Base-by-base conservation (phyloP, 2,329 filamentous ascomycete species). In the Nectriaceae sp. region DNA sequence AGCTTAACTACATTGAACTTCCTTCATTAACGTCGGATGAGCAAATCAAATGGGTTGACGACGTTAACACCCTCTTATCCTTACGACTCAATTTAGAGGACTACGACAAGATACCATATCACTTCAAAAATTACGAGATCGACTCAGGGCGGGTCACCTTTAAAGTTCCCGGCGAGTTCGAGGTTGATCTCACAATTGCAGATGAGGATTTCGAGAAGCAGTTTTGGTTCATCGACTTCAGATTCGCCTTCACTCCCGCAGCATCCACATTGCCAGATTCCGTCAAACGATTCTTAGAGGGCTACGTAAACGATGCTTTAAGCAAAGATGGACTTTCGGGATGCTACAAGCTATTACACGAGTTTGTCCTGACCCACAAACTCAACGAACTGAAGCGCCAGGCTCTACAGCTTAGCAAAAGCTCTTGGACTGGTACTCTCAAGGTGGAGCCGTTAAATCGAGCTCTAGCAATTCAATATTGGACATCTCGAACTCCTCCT, bases 181-280 rank as follows among this genome's bases (percentile, higher is more conserved):
- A 97, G 67, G 83, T 97, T 18, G 94, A 97, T 65, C 79, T 99
- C 43, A 92, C 91, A 1, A 88, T 97, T 54, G 90, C 89, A 16
- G 88, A 92, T 58, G 92, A 97, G 64, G 87, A 94, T 56, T 82
- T 85, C 16, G 77, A 84, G 24, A 87, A 88, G 45, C 92, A 95
- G 61, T 95, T 96, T 65, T 97, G 88, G 78, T 96, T 97, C 65
- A 89, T 97, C 53, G 92, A 97, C 67, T 85, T 97, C 61, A 84
- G 92, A 50, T 91, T 96, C 59, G 74, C 85, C 13, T 99, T 96
- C 66, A 78, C 75, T 8, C 93, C 93, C 2, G 78, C 84, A 0
- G 79, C 88, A 1, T 70, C 69, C 11, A 72, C 75, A 41, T 62
- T 95, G 6, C 77, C 87, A 0, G 82, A 87, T 21, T 73, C 74